Evolutionary conservation across 805 yeast species (phyloP).

Genomic region (Kuraishia piskuri): DNA sequence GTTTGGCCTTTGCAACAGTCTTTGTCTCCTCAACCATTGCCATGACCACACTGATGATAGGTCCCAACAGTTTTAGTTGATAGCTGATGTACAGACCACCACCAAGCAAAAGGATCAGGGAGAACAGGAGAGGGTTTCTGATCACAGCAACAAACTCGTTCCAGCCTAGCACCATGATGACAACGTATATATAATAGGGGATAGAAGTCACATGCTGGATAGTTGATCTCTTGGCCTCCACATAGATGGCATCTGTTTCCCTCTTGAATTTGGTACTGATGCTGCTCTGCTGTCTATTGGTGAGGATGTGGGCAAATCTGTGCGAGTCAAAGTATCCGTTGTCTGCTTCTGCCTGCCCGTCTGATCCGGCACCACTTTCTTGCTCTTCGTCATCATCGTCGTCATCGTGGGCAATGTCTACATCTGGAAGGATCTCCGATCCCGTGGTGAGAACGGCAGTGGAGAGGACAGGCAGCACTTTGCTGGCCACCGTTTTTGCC

Average conservation of each 20-base stretch:
- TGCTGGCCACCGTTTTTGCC: constrained; percentile 52
- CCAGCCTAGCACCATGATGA: constrained; percentile 83
- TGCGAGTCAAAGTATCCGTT: constrained; percentile 16
- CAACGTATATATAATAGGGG: constrained; percentile 72
- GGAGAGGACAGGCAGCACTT: constrained; percentile 50
- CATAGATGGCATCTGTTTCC: constrained; percentile 67
- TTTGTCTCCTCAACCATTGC: constrained; percentile 51
- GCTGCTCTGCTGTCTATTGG: constrained; percentile 46
- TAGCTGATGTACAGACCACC: constrained; percentile 64
- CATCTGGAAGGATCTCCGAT: constrained; percentile 51
- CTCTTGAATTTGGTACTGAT: constrained; percentile 56
- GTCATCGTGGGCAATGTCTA: constrained; percentile 30
- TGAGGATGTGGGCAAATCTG: constrained; percentile 48
- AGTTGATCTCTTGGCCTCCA: constrained; percentile 86
- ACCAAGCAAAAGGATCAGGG: constrained; percentile 45
- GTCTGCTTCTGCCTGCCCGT: constrained; percentile 7
- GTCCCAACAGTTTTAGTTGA: constrained; percentile 66
- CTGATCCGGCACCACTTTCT: constrained; percentile 27
- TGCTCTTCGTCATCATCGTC: constrained; percentile 24
- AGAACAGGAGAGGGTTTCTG: constrained; percentile 77
- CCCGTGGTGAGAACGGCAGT: constrained; percentile 45
- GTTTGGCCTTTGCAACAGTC: constrained; percentile 46
- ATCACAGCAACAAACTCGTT: constrained; percentile 86
- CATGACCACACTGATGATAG: constrained; percentile 52
- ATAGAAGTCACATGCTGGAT: constrained; percentile 70